phyloP scores from a whole-genome alignment of 1,284 basidiomycete species.

The Puccinia novopanici region DNA sequence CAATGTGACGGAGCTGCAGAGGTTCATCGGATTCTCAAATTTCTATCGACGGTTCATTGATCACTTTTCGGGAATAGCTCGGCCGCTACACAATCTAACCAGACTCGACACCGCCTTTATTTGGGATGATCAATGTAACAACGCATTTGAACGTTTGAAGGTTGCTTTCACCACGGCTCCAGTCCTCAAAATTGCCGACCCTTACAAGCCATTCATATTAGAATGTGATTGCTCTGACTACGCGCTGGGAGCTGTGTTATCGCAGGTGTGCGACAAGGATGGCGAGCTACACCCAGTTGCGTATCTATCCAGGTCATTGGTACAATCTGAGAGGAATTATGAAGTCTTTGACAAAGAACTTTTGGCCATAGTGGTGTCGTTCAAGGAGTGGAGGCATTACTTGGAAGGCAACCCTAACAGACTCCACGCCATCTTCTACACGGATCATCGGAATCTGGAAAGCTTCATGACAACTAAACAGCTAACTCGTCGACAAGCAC shows the following conservation, averaged over 20 bases:
- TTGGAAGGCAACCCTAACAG: neutral
- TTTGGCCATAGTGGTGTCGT: neutral
- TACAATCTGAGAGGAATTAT: neutral
- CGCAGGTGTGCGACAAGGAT: neutral
- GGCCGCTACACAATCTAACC: no score
- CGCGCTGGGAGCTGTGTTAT: conserved; percentile 4
- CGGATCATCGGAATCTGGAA: neutral
- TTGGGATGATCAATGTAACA: no score
- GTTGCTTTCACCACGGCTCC: no score
- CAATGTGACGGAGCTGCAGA: no score
- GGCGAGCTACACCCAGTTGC: neutral
- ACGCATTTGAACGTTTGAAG: no score
- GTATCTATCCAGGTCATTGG: neutral
- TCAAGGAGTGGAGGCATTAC: conserved; percentile 6
- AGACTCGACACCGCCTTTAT: no score
- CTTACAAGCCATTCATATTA: no score
- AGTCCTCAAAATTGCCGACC: no score
- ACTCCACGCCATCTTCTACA: neutral
- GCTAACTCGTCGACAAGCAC: no score
- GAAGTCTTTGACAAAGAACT: neutral
- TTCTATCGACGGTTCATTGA: no score
- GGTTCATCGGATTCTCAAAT: no score
- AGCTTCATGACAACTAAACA: neutral
- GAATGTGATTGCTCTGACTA: neutral
- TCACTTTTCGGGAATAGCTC: no score